Evolutionary conservation across 768 basidiomycete genomes (phyloP).

Genomic region (Psilocybe tampanensis): DNA sequence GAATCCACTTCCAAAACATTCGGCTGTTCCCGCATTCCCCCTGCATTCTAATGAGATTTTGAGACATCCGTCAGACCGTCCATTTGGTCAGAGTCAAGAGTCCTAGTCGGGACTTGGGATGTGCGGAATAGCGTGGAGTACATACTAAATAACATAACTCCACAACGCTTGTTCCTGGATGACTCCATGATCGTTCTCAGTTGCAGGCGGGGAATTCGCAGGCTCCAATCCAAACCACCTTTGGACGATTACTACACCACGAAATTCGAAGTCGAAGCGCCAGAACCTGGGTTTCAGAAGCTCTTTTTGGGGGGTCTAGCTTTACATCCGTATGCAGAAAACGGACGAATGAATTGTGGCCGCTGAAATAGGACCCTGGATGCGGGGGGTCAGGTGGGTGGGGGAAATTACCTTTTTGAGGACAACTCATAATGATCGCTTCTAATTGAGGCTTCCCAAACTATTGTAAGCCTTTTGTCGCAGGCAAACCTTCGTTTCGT

Average conservation of each 20-base stretch:
- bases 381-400: constrained; percentile 22
- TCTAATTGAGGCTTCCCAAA: too few relatives aligned
- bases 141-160: neutral
- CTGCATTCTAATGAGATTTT: neutral
- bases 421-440: constrained; percentile 2
- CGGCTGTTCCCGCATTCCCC: neutral
- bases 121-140: neutral
- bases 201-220: too few relatives aligned
- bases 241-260: neutral
- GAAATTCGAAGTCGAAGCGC: neutral
- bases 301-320: neutral
- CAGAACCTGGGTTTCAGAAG: neutral
- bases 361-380: constrained; percentile 17
- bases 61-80: neutral
- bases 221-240: neutral
- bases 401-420: constrained; percentile 15
- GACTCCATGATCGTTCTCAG: neutral
- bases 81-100: neutral
- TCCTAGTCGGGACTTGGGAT: neutral
- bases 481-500: constrained; percentile 1
- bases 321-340: neutral
- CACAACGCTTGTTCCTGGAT: neutral
- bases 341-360: constrained; percentile 14
- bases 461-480: too few relatives aligned
- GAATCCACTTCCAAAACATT: neutral